Percentiles rank a stretch among this genome's conserved stretches.
These are phyloP conservation scores for Corylus avellana DNA, from an alignment of 306 rosid species.

Conservation along the genomic window DNA sequence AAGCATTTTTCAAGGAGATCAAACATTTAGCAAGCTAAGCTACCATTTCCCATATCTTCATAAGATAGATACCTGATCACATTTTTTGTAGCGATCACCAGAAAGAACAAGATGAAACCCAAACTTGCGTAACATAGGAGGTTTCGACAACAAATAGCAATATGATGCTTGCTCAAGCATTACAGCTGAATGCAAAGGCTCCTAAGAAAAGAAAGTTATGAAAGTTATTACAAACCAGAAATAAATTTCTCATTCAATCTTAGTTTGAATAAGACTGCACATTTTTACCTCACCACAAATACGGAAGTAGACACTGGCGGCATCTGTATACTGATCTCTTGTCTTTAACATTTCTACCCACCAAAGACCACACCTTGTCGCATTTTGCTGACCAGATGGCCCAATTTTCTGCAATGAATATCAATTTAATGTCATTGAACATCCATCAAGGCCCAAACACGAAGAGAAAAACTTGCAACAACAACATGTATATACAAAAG, in stretches of 20 bases:
- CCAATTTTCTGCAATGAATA: slow-evolving; percentile 73
- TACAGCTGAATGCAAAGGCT: slow-evolving; percentile 87
- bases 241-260: slow-evolving; percentile 17
- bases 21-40: slow-evolving; percentile 9
- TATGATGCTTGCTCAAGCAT: slow-evolving; percentile 99
- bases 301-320: slow-evolving; percentile 90
- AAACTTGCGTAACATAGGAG: slow-evolving; percentile 90
- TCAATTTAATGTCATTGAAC: slow-evolving; percentile 25
- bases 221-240: slow-evolving; percentile 40
- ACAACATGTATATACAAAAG: not conserved
- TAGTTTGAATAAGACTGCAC: slow-evolving; percentile 2
- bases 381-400: slow-evolving; percentile 77
- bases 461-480: not conserved
- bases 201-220: slow-evolving; percentile 54
- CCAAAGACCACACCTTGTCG: slow-evolving; percentile 93
- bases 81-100: slow-evolving; percentile 93
- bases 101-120: slow-evolving; percentile 99
- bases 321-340: slow-evolving; percentile 78
- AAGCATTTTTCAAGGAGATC: slow-evolving; percentile 24
- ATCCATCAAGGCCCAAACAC: slow-evolving; percentile 2
- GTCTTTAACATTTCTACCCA: slow-evolving; percentile 95
- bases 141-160: slow-evolving; percentile 84
- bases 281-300: slow-evolving; percentile 83
- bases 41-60: slow-evolving; percentile 7
- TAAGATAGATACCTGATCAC: slow-evolving; percentile 72